Percentiles rank a stretch among this genome's conserved stretches.
phyloP scores from a whole-genome alignment of 1,284 basidiomycete species.

The Xerocomus minutiporus region DNA sequence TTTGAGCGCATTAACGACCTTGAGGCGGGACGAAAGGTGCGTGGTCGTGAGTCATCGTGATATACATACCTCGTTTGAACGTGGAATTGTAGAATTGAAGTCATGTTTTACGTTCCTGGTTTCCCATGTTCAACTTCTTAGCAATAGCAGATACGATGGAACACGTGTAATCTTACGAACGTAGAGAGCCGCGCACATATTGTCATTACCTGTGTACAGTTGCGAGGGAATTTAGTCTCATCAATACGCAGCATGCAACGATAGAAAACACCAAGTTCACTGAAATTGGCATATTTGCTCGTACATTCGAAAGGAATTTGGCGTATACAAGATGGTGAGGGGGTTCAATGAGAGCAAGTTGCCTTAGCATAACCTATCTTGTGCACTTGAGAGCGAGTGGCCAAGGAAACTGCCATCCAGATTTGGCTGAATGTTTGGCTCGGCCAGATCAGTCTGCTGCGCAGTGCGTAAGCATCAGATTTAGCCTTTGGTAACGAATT shows the following conservation, averaged over 20 bases:
- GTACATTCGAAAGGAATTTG: background rate
- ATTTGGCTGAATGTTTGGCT: background rate
- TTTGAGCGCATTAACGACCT: background rate
- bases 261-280: background rate
- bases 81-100: background rate
- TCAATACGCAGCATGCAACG: background rate
- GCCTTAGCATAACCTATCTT: no score
- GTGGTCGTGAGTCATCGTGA: background rate
- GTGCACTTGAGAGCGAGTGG: background rate
- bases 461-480: no score
- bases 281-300: background rate
- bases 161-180: background rate
- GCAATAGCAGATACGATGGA: background rate
- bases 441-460: no score
- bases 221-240: background rate
- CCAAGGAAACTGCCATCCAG: background rate
- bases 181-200: background rate
- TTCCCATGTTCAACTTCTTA: background rate
- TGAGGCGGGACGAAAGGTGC: background rate
- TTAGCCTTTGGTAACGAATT: no score
- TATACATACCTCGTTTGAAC: background rate
- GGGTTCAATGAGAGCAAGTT: no score
- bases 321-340: background rate
- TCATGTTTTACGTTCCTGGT: background rate
- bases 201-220: background rate